These are phyloP conservation scores for Pulicaria dysenterica DNA, from an alignment of 129 eudicot genomes.

Conservation along the genomic window DNA sequence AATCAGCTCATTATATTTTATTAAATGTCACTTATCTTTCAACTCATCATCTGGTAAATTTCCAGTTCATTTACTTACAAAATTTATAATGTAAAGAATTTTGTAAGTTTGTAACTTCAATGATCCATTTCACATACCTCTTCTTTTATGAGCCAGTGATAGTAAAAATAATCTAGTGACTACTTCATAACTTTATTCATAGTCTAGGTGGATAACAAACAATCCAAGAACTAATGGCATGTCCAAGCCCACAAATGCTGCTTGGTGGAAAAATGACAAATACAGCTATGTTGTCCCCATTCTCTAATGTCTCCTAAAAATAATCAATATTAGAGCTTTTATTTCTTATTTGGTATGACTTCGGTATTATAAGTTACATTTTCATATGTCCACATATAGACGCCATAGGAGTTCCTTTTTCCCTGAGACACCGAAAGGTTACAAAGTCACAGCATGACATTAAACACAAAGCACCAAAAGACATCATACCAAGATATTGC, in stretches of 20 bases:
- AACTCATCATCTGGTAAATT: constrained; percentile 15
- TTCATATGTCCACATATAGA: constrained; percentile 7
- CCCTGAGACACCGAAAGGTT: background rate
- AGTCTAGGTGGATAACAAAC: constrained; percentile 8
- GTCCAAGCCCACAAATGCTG: no score
- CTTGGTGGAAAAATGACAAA: no score
- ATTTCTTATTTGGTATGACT: background rate
- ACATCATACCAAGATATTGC: constrained; percentile 3
- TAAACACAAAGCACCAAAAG: background rate
- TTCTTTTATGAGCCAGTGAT: constrained; percentile 1
- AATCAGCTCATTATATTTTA: constrained; percentile 8
- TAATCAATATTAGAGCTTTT: background rate
- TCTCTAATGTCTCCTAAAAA: constrained; percentile 10
- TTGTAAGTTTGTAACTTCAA: background rate
- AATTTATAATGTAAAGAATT: background rate
- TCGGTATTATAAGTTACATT: background rate
- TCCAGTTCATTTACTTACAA: background rate
- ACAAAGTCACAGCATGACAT: background rate
- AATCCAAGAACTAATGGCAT: constrained; percentile 3
- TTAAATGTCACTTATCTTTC: constrained; percentile 3
- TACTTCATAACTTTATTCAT: constrained; percentile 13
- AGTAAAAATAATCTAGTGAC: constrained; percentile 4
- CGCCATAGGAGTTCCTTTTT: background rate
- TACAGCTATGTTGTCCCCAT: no score
- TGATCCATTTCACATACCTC: background rate